These are phyloP conservation scores for Botrytis porri DNA, from an alignment of 2,329 filamentous ascomycete genomes.

Conservation along the genomic window DNA sequence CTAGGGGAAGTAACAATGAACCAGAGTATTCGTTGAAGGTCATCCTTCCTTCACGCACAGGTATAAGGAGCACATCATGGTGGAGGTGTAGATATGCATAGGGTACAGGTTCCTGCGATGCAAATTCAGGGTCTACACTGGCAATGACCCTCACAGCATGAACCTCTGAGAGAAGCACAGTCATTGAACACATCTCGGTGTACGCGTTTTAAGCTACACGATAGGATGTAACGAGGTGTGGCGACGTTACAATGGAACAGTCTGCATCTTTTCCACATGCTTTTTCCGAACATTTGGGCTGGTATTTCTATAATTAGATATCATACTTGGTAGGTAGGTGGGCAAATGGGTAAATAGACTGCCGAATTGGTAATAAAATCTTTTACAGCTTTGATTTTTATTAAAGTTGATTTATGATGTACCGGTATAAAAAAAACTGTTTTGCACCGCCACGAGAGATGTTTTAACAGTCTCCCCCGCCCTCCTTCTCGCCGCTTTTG, in stretches of 20 bases:
- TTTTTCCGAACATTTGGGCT: constrained; percentile 3
- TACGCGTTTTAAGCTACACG: constrained; percentile 12
- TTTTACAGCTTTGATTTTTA: not conserved
- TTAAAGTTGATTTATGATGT: not conserved
- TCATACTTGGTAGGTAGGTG: not conserved
- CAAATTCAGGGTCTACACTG: constrained; percentile 16
- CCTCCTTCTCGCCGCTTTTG: constrained; percentile 7
- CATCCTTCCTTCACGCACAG: not conserved
- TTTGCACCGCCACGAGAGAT: constrained; percentile 16
- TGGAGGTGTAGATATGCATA: not conserved
- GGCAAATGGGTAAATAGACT: not conserved
- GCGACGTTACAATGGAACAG: constrained; percentile 6
- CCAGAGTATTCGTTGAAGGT: constrained; percentile 1
- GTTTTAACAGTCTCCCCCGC: not conserved
- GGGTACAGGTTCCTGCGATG: constrained; percentile 13
- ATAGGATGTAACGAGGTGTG: constrained; percentile 16
- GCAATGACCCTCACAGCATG: constrained; percentile 14
- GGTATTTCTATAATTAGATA: constrained; percentile 15
- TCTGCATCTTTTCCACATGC: not conserved
- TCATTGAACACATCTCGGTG: constrained; percentile 7
- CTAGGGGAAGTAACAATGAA: not conserved
- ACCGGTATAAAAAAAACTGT: not conserved
- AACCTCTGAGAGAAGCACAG: constrained; percentile 16
- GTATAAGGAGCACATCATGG: constrained; percentile 7
- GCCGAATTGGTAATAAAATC: not conserved